Base-by-base conservation (phyloP, 257 asterid species). In the Scutellaria galericulata region DNA sequence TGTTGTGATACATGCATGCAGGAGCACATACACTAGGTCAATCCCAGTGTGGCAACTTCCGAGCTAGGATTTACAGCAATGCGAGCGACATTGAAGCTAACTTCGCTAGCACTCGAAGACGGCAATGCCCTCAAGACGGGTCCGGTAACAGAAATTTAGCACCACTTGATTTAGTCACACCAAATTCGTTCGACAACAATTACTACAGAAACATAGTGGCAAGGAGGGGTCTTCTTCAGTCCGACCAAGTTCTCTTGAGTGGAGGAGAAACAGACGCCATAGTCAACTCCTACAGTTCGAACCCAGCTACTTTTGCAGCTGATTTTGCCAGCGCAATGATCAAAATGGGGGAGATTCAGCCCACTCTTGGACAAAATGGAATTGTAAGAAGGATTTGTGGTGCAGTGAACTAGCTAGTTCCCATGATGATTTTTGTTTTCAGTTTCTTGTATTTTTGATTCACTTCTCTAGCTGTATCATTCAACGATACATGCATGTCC, bases 11-110 rank as follows among this genome's bases (percentile, higher is more conserved):
- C 8, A 45, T 64, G 7, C 10, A 9, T 79, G 78, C 77, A 79
- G 88, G 88, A 48, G 62, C 86, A 3, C 88, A 84, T 45, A 79
- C 88, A 47, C 5, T 84, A 73, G 86, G 86, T 0, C 83, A 73
- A 68, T 56, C 82, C 11, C 86, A 63, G 37, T 84, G 86, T 58
- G 11, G 48, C 9, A 0, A 63, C 35, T 83, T 83, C 54, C 79
- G 88, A 0, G 44, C 3, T 1, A 76, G 88, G 52, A 81, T 83
- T 41, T 75, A 83, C 75, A 72, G 78, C 77, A 78, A 75, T 6
- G 82, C 79, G 45, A 64, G 83, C 0, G 81, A 80, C 64, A 79
- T 83, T 7, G 88, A 81, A 6, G 59, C 80, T 1, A 64, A 61
- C 3, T 83, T 83, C 6, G 86, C 88, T 0, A 60, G 42, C 65